Evolutionary conservation across 192 early-diverging fungal species (phyloP), one percentile per base, ranked within the genome.

Genomic region (Backusella morwellensis): DNA sequence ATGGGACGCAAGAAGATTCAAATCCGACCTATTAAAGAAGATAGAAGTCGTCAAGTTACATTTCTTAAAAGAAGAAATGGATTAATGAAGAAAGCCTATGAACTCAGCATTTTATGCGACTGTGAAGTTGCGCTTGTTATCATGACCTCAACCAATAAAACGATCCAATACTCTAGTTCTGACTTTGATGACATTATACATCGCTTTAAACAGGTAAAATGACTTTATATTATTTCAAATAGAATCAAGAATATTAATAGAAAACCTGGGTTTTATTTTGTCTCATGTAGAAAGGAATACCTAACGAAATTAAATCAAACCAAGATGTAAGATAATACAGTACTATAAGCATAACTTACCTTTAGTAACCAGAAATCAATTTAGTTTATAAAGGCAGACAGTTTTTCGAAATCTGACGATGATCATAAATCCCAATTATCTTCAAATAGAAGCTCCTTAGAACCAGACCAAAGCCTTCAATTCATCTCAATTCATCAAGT

Each of bases 1-100:
- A 59, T 98, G 96, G 96, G 96, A 72, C 86, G 96, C 32, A 97
- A 96, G 86, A 97, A 97, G 88, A 97, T 98, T 82, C 93, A 95
- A 78, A 97, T 97, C 82, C 90, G 94, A 80, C 89, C 87, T 76
- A 97, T 97, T 78, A 85, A 86, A 80, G 94, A 97, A 80, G 95
- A 97, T 80, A 88, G 96, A 69, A 96, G 95, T 88, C 87, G 95
- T 63, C 95, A 96, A 86, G 95, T 97, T 87, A 75, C 96, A 3
- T 97, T 98, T 83, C 87, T 93, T 52, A 97, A 98, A 84, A 89
- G 96, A 73, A 96, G 96, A 85, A 90, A 91, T 42, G 96, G 96
- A 1, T 85, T 98, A 68, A 93, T 97, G 88, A 98, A 98, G 82
- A 98, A 98, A 85, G 96, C 97, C 0, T 95, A 95, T 84, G 97